Percentiles rank a stretch among this genome's conserved stretches.
phyloP scores from a whole-genome alignment of 1,139 yeast genomes.

The Pichia sp. region DNA sequence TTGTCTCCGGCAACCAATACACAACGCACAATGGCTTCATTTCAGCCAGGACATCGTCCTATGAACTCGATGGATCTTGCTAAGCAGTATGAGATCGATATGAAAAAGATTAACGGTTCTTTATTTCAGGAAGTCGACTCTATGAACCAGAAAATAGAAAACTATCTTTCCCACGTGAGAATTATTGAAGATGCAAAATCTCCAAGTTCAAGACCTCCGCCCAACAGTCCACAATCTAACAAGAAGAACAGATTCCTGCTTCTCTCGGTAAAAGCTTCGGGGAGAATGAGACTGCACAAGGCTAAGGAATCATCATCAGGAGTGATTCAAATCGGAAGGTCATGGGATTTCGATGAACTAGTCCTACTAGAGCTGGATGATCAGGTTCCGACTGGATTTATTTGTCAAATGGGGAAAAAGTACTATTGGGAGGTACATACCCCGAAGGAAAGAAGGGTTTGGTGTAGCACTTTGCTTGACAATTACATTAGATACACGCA shows the following conservation, averaged over 20 bases:
- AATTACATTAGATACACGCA: constrained; percentile 67
- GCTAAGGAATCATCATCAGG: constrained; percentile 78
- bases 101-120: constrained; percentile 39
- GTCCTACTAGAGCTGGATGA: constrained; percentile 50
- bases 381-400: constrained; percentile 52
- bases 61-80: constrained; percentile 38
- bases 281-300: constrained; percentile 74
- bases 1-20: background rate
- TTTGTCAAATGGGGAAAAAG: constrained; percentile 55
- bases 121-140: constrained; percentile 42
- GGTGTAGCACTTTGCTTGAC: constrained; percentile 59
- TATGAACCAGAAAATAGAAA: constrained; percentile 41
- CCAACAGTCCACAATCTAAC: constrained; percentile 36
- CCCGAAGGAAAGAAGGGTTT: constrained; percentile 62
- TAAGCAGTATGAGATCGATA: constrained; percentile 49
- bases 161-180: constrained; percentile 58
- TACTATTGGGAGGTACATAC: constrained; percentile 84
- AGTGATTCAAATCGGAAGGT: constrained; percentile 82
- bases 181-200: constrained; percentile 49
- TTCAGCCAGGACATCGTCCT: constrained; percentile 18
- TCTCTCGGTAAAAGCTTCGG: constrained; percentile 49
- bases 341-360: constrained; percentile 85
- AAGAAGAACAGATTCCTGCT: constrained; percentile 46
- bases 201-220: constrained; percentile 45
- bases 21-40: constrained; percentile 3